Evolutionary conservation across 345 rosid genomes (phyloP), one percentile per base, ranked within the genome.

Genomic region (Combretum micranthum): DNA sequence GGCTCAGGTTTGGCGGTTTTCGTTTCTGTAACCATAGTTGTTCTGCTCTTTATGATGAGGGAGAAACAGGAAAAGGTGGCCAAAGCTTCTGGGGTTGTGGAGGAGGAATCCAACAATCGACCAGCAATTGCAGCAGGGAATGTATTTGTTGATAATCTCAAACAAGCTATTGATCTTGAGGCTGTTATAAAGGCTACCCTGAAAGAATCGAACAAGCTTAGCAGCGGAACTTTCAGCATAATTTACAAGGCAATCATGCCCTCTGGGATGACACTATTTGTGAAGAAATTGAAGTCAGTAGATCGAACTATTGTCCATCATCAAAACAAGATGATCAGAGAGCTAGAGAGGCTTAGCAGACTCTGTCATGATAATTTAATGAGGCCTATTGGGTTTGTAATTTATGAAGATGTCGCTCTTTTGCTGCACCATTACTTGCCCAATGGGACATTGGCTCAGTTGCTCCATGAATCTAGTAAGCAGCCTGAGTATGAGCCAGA

Each of bases 1-100:
- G 97, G 99, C 58, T 93, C 97, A 13, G 96, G 97, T 55, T 67
- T 89, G 64, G 85, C 97, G 1, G 97, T 93, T 25, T 93, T 93
- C 66, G 68, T 77, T 51, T 83, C 96, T 0, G 96, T 93, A 63
- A 83, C 91, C 42, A 55, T 86, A 25, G 91, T 93, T 64, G 96
- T 93, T 72, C 65, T 89, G 45, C 82, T 93, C 62, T 88, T 86
- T 68, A 86, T 93, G 97, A 75, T 86, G 83, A 78, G 99, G 79
- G 99, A 93, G 71, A 88, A 79, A 47, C 97, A 93, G 74, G 99
- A 93, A 73, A 88, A 83, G 72, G 87, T 67, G 3, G 80, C 86
- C 52, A 83, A 83, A 69, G 62, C 72, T 25, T 64, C 68, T 2
- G 89, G 69, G 16, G 62, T 68, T 57, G 79, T 46, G 43, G 95